phyloP scores from a whole-genome alignment of 73 alveolate genomes.

The Effrenium voratum region DNA sequence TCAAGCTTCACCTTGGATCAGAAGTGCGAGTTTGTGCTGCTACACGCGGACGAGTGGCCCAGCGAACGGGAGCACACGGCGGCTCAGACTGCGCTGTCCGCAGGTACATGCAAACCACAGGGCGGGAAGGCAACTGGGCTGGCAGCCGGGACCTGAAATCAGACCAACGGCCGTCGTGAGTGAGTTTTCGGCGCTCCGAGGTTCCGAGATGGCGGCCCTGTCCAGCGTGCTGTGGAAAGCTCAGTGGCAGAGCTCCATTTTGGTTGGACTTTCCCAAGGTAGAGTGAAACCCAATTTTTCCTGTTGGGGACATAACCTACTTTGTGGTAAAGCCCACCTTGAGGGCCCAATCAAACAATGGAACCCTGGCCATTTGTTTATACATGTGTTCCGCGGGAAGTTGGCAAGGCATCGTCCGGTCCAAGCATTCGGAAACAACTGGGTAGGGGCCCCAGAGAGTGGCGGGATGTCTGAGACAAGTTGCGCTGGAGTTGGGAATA shows the following conservation, averaged over 20 bases:
- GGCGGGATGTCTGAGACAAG: too few species aligned
- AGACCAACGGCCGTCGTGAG: not conserved
- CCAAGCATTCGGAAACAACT: slow-evolving; percentile 80
- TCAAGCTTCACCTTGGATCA: slow-evolving; percentile 7
- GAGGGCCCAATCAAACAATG: too few species aligned
- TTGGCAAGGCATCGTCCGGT: slow-evolving; percentile 53
- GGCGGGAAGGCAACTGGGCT: slow-evolving; percentile 78
- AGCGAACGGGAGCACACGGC: not conserved
- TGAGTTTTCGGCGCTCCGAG: not conserved
- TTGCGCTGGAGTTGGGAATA: too few species aligned
- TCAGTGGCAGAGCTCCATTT: too few species aligned
- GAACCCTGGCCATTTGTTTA: not conserved
- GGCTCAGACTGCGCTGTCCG: not conserved
- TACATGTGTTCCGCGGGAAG: not conserved
- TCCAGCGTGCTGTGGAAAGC: slow-evolving; percentile 67
- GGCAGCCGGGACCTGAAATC: slow-evolving; percentile 27
- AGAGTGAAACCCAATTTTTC: too few species aligned
- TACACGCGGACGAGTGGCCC: slow-evolving; percentile 56
- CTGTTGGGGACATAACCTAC: too few species aligned
- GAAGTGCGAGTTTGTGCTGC: slow-evolving; percentile 39
- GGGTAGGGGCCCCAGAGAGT: not conserved
- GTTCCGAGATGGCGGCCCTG: slow-evolving; percentile 89
- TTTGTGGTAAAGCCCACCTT: too few species aligned
- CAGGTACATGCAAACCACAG: slow-evolving; percentile 82
- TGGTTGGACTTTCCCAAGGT: too few species aligned